Conservation (phyloP, 805 yeast genomes). For the Nematodospora valgi region DNA sequence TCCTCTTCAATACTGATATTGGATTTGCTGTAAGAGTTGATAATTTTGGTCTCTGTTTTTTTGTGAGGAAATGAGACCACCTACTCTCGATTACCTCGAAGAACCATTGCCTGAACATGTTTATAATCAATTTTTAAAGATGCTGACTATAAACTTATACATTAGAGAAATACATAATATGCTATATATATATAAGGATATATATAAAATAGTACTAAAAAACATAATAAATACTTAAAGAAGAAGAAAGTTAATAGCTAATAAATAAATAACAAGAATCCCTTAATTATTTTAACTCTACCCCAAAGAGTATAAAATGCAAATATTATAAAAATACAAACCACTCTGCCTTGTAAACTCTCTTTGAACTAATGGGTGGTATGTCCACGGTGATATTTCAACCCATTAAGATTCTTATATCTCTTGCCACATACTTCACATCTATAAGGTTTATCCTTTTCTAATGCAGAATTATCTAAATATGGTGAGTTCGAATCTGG, state of each 20-base stretch:
- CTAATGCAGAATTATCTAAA: conserved; percentile 91
- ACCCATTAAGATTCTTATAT: conserved; percentile 91
- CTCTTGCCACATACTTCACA: conserved; percentile 98
- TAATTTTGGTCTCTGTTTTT: neutral
- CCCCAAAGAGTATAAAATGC: neutral
- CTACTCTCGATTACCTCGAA: too few species aligned
- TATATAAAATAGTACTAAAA: neutral
- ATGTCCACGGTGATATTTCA: conserved; percentile 96
- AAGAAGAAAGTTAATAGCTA: conserved; percentile 1
- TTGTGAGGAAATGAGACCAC: too few species aligned
- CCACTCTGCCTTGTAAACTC: conserved; percentile 1
- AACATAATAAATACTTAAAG: conserved; percentile 1
- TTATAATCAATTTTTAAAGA: too few species aligned
- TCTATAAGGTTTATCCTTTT: conserved; percentile 96
- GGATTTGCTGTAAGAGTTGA: too few species aligned
- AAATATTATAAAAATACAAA: neutral
- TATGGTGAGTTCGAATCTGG: conserved; percentile 87
- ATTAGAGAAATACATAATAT: neutral
- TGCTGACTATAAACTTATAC: too few species aligned
- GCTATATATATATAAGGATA: conserved; percentile 1
- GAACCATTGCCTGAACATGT: too few species aligned
- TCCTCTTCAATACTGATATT: neutral
- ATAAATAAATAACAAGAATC: neutral
- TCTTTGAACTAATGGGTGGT: conserved; percentile 68
- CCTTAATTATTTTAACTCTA: too few species aligned